Percentiles rank a stretch among this genome's conserved stretches.
phyloP scores from a whole-genome alignment of 768 basidiomycete genomes.

The Suillus hirtellus region DNA sequence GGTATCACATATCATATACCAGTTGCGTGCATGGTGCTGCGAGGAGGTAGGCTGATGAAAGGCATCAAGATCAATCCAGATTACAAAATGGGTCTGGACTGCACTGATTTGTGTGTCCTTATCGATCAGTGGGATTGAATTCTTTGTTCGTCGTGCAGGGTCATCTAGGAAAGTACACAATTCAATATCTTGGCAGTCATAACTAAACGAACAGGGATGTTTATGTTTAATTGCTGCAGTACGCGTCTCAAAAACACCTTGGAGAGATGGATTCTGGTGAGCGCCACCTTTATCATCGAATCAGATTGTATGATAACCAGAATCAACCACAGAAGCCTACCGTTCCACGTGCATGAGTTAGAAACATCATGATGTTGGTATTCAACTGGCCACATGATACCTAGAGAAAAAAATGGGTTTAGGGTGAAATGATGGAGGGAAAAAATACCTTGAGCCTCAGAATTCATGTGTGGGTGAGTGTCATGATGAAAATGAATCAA shows the following conservation, averaged over 20 bases:
- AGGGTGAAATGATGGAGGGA: too few species aligned
- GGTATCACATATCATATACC: conserved; percentile 13
- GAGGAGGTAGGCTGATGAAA: not conserved
- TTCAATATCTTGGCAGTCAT: not conserved
- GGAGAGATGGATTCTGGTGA: not conserved
- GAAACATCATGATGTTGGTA: not conserved
- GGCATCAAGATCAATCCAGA: not conserved
- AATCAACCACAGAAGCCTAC: not conserved
- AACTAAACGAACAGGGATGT: not conserved
- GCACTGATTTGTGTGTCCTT: not conserved
- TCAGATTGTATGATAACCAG: not conserved
- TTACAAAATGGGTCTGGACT: not conserved
- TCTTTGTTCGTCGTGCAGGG: not conserved
- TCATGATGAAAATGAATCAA: not conserved
- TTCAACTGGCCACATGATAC: too few species aligned
- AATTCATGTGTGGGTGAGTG: not conserved
- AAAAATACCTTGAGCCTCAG: not conserved
- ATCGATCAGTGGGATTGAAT: not conserved
- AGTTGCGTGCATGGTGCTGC: conserved; percentile 4
- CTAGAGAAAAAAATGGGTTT: not conserved
- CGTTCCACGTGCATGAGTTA: not conserved
- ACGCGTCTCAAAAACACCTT: not conserved
- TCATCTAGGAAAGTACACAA: not conserved
- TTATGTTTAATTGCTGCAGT: conserved; percentile 3
- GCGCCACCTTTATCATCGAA: not conserved